These are phyloP conservation scores for Botrytis byssoidea DNA, from an alignment of 2,329 filamentous ascomycete genomes.

Conservation along the genomic window DNA sequence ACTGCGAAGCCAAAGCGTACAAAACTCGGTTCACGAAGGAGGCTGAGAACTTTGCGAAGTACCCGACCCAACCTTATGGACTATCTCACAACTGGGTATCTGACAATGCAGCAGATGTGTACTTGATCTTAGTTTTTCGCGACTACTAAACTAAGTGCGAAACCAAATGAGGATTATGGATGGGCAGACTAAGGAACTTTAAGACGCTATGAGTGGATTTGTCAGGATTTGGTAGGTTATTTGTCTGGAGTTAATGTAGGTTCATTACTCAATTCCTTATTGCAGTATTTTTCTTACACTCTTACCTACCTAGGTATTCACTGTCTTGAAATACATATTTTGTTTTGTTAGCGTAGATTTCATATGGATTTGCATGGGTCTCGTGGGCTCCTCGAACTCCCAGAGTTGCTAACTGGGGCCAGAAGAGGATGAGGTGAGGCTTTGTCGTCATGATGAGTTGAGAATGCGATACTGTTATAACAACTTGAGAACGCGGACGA, in stretches of 20 bases:
- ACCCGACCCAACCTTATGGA: background rate
- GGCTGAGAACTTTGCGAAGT: background rate
- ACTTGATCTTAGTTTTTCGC: background rate
- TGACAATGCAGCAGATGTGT: background rate
- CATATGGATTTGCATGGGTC: background rate
- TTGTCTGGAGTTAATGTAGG: background rate
- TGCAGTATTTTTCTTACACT: background rate
- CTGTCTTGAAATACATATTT: background rate
- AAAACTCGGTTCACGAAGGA: background rate
- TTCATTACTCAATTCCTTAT: background rate
- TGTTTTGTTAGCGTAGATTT: background rate
- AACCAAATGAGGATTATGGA: background rate
- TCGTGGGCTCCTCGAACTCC: background rate
- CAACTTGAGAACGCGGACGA: background rate
- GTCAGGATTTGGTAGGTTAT: constrained; percentile 15
- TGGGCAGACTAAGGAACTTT: background rate
- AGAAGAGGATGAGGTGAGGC: constrained; percentile 21
- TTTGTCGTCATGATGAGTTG: constrained; percentile 17
- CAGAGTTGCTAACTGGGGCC: constrained; percentile 1
- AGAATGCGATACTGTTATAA: background rate
- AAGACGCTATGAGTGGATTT: background rate
- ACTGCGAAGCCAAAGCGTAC: background rate
- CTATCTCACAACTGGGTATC: background rate
- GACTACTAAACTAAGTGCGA: background rate
- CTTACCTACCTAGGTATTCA: constrained; percentile 9